Percentiles rank a stretch among this genome's conserved stretches.
Conservation (phyloP, 495 filamentous ascomycete genomes). For the Lasiosphaeria miniovina region DNA sequence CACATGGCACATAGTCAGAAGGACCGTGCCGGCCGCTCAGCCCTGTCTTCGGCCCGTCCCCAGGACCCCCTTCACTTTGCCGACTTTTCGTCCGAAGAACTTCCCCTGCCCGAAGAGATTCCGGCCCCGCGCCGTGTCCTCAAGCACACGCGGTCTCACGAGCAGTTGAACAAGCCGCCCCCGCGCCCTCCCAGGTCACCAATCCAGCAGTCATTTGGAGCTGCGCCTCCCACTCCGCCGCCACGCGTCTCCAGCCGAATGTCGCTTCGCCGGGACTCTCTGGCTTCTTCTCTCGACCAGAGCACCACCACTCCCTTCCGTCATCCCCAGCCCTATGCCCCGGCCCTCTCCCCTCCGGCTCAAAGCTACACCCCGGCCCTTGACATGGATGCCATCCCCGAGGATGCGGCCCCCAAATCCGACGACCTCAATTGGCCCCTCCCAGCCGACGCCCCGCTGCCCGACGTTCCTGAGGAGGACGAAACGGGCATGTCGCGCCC, state of each 20-base stretch:
- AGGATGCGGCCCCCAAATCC: slow-evolving; percentile 31
- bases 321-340: slow-evolving; percentile 33
- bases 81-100: slow-evolving; percentile 57
- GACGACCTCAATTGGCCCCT: slow-evolving; percentile 50
- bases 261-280: slow-evolving; percentile 42
- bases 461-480: slow-evolving; percentile 74
- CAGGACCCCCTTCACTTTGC: slow-evolving; percentile 50
- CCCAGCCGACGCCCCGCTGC: slow-evolving; percentile 48
- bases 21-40: slow-evolving; percentile 59
- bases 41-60: slow-evolving; percentile 42
- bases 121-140: slow-evolving; percentile 31
- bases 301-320: slow-evolving; percentile 39
- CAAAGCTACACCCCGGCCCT: slow-evolving; percentile 25
- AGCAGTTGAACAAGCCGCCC: slow-evolving; percentile 44
- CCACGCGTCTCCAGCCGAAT: slow-evolving; percentile 50
- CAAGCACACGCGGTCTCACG: slow-evolving; percentile 45
- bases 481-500: slow-evolving; percentile 41
- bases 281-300: slow-evolving; percentile 42
- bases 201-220: slow-evolving; percentile 29
- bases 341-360: slow-evolving; percentile 24
- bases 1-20: slow-evolving; percentile 76
- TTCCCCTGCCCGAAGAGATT: slow-evolving; percentile 31
- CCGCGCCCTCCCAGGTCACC: slow-evolving; percentile 49
- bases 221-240: slow-evolving; percentile 34
- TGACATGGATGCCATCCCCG: slow-evolving; percentile 33